phyloP scores from a whole-genome alignment of 352 stramenopile species.

The Phytopythium ostracodes region DNA sequence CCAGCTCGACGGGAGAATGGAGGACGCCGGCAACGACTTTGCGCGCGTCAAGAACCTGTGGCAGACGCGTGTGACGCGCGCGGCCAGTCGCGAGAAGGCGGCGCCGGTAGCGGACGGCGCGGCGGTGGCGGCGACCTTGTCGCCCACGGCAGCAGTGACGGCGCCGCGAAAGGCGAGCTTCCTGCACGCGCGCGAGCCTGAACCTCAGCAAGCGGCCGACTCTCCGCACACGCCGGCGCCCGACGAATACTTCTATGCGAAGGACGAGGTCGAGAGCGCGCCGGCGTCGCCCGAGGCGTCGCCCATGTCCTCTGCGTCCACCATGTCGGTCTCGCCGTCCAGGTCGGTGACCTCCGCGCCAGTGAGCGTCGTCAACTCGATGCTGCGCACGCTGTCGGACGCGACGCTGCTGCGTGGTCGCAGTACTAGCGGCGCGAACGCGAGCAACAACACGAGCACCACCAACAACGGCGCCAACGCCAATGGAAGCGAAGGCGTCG shows the following conservation, averaged over 20 bases:
- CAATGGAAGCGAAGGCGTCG: not conserved
- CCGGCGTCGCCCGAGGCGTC: constrained; percentile 14
- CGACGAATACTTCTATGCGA: constrained; percentile 20
- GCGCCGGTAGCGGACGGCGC: too few relatives aligned
- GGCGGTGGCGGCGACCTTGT: not conserved
- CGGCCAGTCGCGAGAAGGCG: constrained; percentile 20
- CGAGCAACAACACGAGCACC: too few relatives aligned
- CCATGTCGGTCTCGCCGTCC: constrained; percentile 19
- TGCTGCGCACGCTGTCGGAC: constrained; percentile 8
- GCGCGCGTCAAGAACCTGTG: constrained; percentile 61
- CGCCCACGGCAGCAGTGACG: not conserved
- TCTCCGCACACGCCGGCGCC: constrained; percentile 31
- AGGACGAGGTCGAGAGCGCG: constrained; percentile 5
- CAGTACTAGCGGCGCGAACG: constrained; percentile 1
- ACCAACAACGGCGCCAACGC: not conserved
- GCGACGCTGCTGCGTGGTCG: constrained; percentile 1
- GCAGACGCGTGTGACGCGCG: constrained; percentile 48
- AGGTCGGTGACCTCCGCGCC: constrained; percentile 2
- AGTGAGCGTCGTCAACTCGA: constrained; percentile 1
- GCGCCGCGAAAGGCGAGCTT: not conserved
- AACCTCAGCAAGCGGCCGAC: not conserved
- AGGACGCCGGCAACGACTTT: constrained; percentile 23
- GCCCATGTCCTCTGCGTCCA: constrained; percentile 17
- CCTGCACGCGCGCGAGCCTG: not conserved
- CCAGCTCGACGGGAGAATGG: too few relatives aligned